Evolutionary conservation across 495 filamentous ascomycete species (phyloP).

Genomic region (Parmelia sp.): DNA sequence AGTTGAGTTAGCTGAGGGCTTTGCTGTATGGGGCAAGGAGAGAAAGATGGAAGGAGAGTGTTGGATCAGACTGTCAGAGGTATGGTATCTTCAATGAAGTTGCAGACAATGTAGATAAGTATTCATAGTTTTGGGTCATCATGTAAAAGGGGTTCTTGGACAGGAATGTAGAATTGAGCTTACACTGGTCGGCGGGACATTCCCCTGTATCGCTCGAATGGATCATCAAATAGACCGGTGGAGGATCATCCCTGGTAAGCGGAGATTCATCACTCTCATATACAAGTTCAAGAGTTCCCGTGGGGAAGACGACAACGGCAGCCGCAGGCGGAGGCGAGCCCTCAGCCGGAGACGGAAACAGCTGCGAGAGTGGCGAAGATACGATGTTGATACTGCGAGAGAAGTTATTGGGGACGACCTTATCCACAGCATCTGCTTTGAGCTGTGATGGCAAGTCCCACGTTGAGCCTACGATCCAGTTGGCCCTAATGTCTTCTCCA

Average conservation of each 20-base stretch:
- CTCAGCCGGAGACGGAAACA: slow-evolving; percentile 69
- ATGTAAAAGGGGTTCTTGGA: slow-evolving; percentile 39
- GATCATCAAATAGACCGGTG: slow-evolving; percentile 65
- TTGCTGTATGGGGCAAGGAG: slow-evolving; percentile 14
- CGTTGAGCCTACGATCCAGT: slow-evolving; percentile 47
- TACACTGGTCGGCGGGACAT: slow-evolving; percentile 81
- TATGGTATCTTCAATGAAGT: slow-evolving; percentile 68
- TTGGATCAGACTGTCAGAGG: slow-evolving; percentile 84
- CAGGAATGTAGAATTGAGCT: slow-evolving; percentile 40
- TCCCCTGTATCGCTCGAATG: slow-evolving; percentile 86
- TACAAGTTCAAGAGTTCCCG: slow-evolving; percentile 12
- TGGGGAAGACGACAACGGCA: slow-evolving; percentile 65
- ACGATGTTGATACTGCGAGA: slow-evolving; percentile 55
- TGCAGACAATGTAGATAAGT: slow-evolving; percentile 99
- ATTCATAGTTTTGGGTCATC: slow-evolving; percentile 68
- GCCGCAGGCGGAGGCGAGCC: slow-evolving; percentile 68
- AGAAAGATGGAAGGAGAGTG: slow-evolving; percentile 30
- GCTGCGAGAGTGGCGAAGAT: slow-evolving; percentile 53
- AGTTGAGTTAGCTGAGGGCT: slow-evolving; percentile 16
- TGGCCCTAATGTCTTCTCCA: slow-evolving; percentile 53
- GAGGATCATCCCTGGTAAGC: slow-evolving; percentile 24
- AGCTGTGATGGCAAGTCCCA: slow-evolving; percentile 35
- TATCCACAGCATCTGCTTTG: not conserved
- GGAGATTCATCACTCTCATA: slow-evolving; percentile 16
- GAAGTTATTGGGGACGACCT: slow-evolving; percentile 27